phyloP scores from a whole-genome alignment of 345 rosid genomes.

The Eucalyptus camaldulensis region DNA sequence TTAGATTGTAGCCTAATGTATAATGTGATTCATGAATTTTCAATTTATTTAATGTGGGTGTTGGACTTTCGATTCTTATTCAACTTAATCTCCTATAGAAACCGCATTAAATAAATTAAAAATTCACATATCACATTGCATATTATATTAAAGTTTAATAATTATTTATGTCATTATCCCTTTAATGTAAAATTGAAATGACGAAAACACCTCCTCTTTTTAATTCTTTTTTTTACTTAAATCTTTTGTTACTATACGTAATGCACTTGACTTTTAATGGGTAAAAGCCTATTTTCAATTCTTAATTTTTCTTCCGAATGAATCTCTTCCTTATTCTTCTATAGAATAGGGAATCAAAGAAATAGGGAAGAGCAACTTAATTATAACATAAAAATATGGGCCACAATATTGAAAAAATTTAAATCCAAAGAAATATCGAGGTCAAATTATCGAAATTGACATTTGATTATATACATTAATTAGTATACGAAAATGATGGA shows the following conservation, averaged over 20 bases:
- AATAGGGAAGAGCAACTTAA: background rate
- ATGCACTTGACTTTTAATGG: background rate
- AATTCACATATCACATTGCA: rapidly evolving
- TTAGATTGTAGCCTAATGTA: rapidly evolving
- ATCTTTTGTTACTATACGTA: too few species aligned
- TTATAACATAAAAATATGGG: too few species aligned
- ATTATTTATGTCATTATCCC: rapidly evolving
- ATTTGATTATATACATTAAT: too few species aligned
- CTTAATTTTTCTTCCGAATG: too few species aligned
- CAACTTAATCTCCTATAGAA: rapidly evolving
- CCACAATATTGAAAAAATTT: too few species aligned
- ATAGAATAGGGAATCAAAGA: background rate
- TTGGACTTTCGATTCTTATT: rapidly evolving
- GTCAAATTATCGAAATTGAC: too few species aligned
- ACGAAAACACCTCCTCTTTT: rapidly evolving
- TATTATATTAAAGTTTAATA: rapidly evolving
- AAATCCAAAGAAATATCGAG: too few species aligned
- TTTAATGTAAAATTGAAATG: background rate
- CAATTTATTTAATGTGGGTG: rapidly evolving
- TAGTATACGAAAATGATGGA: background rate
- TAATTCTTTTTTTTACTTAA: too few species aligned
- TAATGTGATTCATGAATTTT: too few species aligned
- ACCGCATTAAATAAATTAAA: rapidly evolving
- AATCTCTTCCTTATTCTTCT: too few species aligned
- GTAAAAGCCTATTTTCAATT: background rate